Conservation (phyloP, 805 yeast genomes). For the Candida piceae region DNA sequence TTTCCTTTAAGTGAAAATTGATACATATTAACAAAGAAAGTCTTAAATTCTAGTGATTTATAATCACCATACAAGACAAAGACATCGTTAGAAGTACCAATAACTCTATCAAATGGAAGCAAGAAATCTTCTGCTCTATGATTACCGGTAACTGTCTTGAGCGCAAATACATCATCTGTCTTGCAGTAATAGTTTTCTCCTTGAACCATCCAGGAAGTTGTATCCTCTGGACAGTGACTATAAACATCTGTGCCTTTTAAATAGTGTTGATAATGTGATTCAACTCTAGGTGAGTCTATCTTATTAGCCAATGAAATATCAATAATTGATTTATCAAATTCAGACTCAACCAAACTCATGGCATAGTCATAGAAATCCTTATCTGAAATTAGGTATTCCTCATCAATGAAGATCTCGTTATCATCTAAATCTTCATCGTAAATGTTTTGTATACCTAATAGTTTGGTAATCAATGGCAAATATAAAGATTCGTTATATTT, state of each 20-base stretch:
- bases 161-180: constrained; percentile 71
- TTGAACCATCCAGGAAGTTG: constrained; percentile 47
- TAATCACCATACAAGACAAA: constrained; percentile 67
- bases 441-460: constrained; percentile 22
- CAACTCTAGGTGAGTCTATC: constrained; percentile 54
- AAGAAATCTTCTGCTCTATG: constrained; percentile 11
- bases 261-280: constrained; percentile 57
- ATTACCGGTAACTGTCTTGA: constrained; percentile 49
- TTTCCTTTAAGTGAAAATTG: constrained; percentile 60
- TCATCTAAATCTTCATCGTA: constrained; percentile 27
- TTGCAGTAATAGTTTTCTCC: constrained; percentile 52
- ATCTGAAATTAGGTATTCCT: constrained; percentile 18
- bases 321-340: constrained; percentile 21
- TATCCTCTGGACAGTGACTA: constrained; percentile 16
- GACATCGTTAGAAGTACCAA: constrained; percentile 39
- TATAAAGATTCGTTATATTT: constrained; percentile 34
- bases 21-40: constrained; percentile 54
- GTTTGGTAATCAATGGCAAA: constrained; percentile 26
- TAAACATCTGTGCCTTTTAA: constrained; percentile 29
- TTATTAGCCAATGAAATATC: constrained; percentile 44
- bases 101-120: constrained; percentile 55
- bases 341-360: constrained; percentile 9
- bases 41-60: constrained; percentile 41
- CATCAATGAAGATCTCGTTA: constrained; percentile 25
- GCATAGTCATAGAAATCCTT: constrained; percentile 22